Base-by-base conservation (phyloP, 2,329 filamentous ascomycete genomes). In the Fusarium keratoplasticum region DNA sequence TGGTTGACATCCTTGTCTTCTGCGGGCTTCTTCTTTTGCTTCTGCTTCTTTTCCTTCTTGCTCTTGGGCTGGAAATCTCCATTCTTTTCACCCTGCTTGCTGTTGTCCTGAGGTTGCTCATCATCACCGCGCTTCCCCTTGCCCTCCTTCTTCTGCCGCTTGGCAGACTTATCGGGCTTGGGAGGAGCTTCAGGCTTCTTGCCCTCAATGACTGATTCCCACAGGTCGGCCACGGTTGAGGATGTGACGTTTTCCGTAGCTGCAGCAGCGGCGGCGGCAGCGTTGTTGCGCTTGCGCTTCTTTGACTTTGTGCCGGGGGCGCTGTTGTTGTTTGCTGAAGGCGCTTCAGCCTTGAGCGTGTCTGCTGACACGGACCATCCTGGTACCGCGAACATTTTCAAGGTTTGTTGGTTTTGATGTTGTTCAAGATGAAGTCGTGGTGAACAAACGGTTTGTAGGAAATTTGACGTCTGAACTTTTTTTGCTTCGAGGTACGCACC, bases 341-440 rank as follows among this genome's bases (percentile, higher is more conserved):
- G 69, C 70, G 86, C 88, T 83, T 98, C 94, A 33, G 90, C 84
- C 83, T 94, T 95, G 73, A 97, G 89, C 61, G 85, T 86, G 75
- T 91, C 89, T 71, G 92, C 89, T 65, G 94, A 90, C 38, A 98
- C 88, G 42, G 94, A 94, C 95, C 96, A 98, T 76, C 96, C 96
- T 79, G 94, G 94, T 33, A 98, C 95, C 11, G 95, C 92, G 83
- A 98, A 98, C 96, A 98, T 96, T 66, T 55, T 29, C 35, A 66
- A 38, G 33, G 61, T 20, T 25, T 64, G 31, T 35, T 35, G 58
- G 55, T 62, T 52, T 44, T 44, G 62, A 66, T 38, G 57, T 61
- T 59, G 61, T 55, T 63, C 58, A 62, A 71, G 62, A 62, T 68
- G 57, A 59, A 68, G 54, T 61, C 71, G 65, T 69, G 61, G 18